These are phyloP conservation scores for Aspergillus tamarii DNA, from an alignment of 2,329 filamentous ascomycete species.

Conservation along the genomic window DNA sequence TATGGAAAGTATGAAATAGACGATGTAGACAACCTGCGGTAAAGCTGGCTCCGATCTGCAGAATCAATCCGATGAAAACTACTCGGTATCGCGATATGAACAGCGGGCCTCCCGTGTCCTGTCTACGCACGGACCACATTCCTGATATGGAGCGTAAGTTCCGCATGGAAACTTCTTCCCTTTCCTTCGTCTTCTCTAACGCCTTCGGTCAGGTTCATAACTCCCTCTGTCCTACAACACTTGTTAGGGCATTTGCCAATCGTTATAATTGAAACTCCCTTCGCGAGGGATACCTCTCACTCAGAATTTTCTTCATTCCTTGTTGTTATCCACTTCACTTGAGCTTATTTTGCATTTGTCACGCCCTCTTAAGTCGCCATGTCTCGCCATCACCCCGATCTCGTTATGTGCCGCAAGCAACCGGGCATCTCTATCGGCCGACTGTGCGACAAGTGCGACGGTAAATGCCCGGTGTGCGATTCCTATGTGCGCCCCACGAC, in stretches of 20 bases:
- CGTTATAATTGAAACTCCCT: background rate
- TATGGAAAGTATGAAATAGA: background rate
- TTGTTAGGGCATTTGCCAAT: background rate
- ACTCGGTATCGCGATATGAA: slow-evolving; percentile 19
- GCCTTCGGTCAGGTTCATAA: slow-evolving; percentile 12
- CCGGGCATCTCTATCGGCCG: slow-evolving; percentile 96
- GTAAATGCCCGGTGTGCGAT: slow-evolving; percentile 98
- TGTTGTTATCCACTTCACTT: background rate
- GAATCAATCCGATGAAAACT: slow-evolving; percentile 8
- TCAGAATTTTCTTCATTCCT: background rate
- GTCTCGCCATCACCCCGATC: slow-evolving; percentile 95
- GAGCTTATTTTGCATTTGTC: background rate
- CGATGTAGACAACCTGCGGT: background rate
- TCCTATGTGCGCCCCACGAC: slow-evolving; percentile 98
- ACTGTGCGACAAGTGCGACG: slow-evolving; percentile 99
- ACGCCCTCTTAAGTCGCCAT: slow-evolving; percentile 53
- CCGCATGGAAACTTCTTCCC: slow-evolving; percentile 38
- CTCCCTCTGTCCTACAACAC: background rate
- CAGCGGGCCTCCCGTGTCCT: slow-evolving; percentile 15
- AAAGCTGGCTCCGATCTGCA: background rate
- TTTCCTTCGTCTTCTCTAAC: slow-evolving; percentile 22
- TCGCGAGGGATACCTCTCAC: too few species aligned
- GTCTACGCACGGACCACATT: slow-evolving; percentile 34
- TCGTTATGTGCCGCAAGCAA: slow-evolving; percentile 99
- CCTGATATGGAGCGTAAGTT: slow-evolving; percentile 42